Percentiles rank a stretch among this genome's conserved stretches.
phyloP scores from a whole-genome alignment of 129 eudicot genomes.

The Deinandra increscens region DNA sequence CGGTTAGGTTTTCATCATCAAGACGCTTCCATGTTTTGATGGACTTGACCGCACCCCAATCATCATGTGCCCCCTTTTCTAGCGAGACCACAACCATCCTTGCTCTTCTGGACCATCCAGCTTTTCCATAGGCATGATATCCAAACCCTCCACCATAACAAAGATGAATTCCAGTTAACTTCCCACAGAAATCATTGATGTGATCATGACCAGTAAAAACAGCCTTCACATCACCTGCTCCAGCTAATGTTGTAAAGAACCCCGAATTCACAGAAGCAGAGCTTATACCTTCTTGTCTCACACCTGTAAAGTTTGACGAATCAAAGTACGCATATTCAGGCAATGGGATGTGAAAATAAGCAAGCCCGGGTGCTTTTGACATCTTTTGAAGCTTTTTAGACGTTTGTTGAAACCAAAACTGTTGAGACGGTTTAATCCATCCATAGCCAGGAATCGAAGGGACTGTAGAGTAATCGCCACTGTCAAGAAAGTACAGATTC shows the following conservation, averaged over 20 bases:
- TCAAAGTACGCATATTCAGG: constrained; percentile 66
- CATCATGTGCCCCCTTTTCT: constrained; percentile 47
- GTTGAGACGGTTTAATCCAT: constrained; percentile 87
- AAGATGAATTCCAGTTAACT: constrained; percentile 59
- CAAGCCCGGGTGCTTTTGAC: constrained; percentile 71
- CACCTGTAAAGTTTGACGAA: constrained; percentile 71
- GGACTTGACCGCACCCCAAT: constrained; percentile 71
- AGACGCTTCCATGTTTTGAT: constrained; percentile 80
- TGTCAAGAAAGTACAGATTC: constrained; percentile 75
- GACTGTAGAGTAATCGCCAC: constrained; percentile 82
- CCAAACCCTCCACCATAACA: constrained; percentile 92
- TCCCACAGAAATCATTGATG: constrained; percentile 78
- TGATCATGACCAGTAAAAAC: constrained; percentile 88
- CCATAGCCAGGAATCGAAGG: constrained; percentile 78
- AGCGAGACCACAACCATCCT: constrained; percentile 64
- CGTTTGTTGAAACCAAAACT: constrained; percentile 66
- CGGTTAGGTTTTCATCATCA: constrained; percentile 60
- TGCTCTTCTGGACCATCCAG: constrained; percentile 88
- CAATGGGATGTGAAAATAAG: constrained; percentile 77
- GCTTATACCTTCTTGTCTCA: constrained; percentile 74
- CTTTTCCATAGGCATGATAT: constrained; percentile 87
- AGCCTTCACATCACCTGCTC: constrained; percentile 84
- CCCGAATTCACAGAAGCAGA: constrained; percentile 79
- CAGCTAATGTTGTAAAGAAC: constrained; percentile 63
- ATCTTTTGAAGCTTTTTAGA: constrained; percentile 42